Evolutionary conservation across 305 asterid species (phyloP), one percentile per base, ranked within the genome.

Genomic region (Rubia peregrina): DNA sequence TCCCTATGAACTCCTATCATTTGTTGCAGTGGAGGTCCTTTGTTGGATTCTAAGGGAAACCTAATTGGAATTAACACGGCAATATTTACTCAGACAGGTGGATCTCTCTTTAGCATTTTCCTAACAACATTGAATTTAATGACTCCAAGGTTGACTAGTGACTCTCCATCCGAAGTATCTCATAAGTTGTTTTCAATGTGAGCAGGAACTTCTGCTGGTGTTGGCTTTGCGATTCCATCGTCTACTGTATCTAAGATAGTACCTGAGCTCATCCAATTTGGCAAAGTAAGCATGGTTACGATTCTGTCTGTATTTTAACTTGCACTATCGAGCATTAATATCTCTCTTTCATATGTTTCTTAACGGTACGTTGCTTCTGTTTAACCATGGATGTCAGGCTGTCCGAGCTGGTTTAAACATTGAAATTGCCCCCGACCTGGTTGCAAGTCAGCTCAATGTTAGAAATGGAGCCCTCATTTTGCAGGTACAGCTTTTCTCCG

Each of bases 151-250:
- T 61, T 70, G 76, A 33, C 49, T 42, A 26, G 46, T 2, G 59
- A 17, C 61, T n/a, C n/a, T 46, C 26, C 60, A 40, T 22, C n/a
- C 2, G n/a, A 59, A 36, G 49, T 42, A 62, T 30, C 53, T 63
- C 10, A 68, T 11, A 8, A 43, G 56, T 46, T 74, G 68, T 30
- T 24, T 56, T 26, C 16, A 14, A 65, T 68, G 53, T 71, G 78
- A 73, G 26, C 84, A 94, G 98, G 97, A 76, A 89, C 98, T 59
- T 94, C 98, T 24, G 97, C 96, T 22, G 98, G 98, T 62, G 96
- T 94, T 11, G 98, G 98, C 62, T 94, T 94, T 51, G 98, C 96
- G 43, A 91, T 94, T 76, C 98, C 99, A 71, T 91, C 98, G 21
- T 87, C 98, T 55, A 89, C 96, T 13, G 96, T 94, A 77, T 81